Evolutionary conservation across 2,329 filamentous ascomycete genomes (phyloP), one percentile per base, ranked within the genome.

Genomic region (Claviceps sp.): DNA sequence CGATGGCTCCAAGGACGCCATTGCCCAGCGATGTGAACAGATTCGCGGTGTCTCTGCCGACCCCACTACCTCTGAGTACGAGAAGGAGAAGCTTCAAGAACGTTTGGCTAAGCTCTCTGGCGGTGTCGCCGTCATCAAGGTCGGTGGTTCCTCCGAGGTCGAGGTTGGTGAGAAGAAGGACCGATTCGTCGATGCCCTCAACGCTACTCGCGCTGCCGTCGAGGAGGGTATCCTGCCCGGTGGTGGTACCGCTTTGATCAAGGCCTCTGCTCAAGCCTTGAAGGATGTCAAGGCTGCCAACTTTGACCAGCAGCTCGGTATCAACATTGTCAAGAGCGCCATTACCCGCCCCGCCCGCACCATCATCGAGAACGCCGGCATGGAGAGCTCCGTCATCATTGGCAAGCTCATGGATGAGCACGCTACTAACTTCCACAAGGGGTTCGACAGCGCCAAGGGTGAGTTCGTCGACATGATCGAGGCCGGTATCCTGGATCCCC

Each of bases 151-250:
- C 58, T 97, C 91, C 57, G 93, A 98, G 75, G 91, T 98, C 59
- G 93, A 98, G 79, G 93, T 98, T 53, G 86, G 90, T 61, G 93
- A 98, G 83, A 98, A 98, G 88, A 98, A 98, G 83, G 93, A 98
- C 72, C 88, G 93, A 69, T 95, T 97, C 64, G 93, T 98, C 56
- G 93, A 98, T 73, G 93, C 93, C 54, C 78, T 98, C 56, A 98
- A 98, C 73, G 93, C 93, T 61, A 98, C 93, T 59, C 91, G 93
- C 63, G 93, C 93, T 61, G 93, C 93, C 64, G 93, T 98, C 59
- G 93, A 98, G 81, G 90, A 97, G 76, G 93, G 93, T 73, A 98
- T 98, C 71, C 85, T 98, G 59, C 93, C 93, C 61, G 93, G 93
- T 77, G 93, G 93, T 81, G 93, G 93, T 69, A 98, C 93, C 66